These are phyloP conservation scores for Ustulina deusta DNA, from an alignment of 2,329 filamentous ascomycete genomes.

Conservation along the genomic window DNA sequence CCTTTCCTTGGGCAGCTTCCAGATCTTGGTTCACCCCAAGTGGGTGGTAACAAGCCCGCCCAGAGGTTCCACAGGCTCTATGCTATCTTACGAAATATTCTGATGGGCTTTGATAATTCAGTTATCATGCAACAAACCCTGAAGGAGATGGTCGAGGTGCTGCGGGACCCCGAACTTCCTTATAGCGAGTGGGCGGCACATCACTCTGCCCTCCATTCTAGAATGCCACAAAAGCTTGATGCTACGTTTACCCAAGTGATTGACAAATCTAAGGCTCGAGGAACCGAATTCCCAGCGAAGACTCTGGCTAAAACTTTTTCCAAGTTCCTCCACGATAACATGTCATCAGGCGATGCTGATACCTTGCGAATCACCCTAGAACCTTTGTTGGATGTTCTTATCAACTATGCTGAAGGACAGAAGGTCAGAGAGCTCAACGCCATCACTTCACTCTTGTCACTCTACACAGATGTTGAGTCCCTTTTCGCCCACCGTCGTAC, in stretches of 20 bases:
- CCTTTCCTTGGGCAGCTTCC: conserved; percentile 93
- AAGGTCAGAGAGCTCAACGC: conserved; percentile 90
- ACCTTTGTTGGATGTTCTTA: conserved; percentile 82
- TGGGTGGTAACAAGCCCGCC: conserved; percentile 90
- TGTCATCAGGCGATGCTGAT: conserved; percentile 77
- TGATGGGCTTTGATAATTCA: conserved; percentile 95
- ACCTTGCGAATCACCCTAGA: conserved; percentile 78
- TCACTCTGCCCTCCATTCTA: conserved; percentile 94
- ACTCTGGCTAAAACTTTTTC: conserved; percentile 83
- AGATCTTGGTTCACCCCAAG: conserved; percentile 84
- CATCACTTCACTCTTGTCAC: conserved; percentile 81
- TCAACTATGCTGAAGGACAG: conserved; percentile 85
- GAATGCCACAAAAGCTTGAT: conserved; percentile 96
- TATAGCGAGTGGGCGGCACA: conserved; percentile 98
- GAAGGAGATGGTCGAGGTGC: conserved; percentile 88
- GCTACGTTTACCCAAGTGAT: conserved; percentile 84
- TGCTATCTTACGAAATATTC: conserved; percentile 85
- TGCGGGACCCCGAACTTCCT: conserved; percentile 89
- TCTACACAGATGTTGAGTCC: conserved; percentile 85
- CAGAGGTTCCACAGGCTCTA: conserved; percentile 85
- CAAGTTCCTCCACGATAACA: conserved; percentile 90
- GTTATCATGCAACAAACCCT: conserved; percentile 91
- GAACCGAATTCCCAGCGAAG: conserved; percentile 92
- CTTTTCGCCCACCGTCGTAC: conserved; percentile 87
- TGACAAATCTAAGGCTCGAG: conserved; percentile 81